phyloP scores from a whole-genome alignment of 2,329 filamentous ascomycete species.

The Penicillium sp. region DNA sequence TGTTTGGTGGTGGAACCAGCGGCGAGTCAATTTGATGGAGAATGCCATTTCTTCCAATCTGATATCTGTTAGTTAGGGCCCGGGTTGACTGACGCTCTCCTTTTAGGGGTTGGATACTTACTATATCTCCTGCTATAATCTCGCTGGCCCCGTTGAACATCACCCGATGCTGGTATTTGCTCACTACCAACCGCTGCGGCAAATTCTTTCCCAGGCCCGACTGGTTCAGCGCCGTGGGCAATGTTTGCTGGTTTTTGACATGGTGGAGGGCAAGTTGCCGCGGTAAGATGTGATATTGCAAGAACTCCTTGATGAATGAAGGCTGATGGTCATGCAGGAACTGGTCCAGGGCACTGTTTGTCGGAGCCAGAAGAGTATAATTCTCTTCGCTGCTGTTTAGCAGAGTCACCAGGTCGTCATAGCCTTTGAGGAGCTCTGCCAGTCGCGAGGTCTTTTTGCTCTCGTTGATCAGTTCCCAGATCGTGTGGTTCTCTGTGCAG shows the following conservation, averaged over 20 bases:
- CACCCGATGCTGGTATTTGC: slow-evolving; percentile 66
- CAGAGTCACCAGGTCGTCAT: slow-evolving; percentile 70
- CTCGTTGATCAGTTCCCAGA: slow-evolving; percentile 78
- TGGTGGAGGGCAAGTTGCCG: slow-evolving; percentile 59
- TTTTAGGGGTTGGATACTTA: slow-evolving; percentile 41
- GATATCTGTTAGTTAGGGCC: neutral
- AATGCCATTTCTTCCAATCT: slow-evolving; percentile 77
- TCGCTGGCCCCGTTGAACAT: slow-evolving; percentile 77
- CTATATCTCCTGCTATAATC: slow-evolving; percentile 71
- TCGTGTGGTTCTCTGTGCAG: slow-evolving; percentile 65
- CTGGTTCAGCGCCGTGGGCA: slow-evolving; percentile 69
- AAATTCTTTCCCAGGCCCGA: slow-evolving; percentile 63
- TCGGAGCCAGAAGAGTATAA: slow-evolving; percentile 81
- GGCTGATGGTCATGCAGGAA: slow-evolving; percentile 56
- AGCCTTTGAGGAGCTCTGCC: slow-evolving; percentile 73
- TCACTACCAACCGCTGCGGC: slow-evolving; percentile 72
- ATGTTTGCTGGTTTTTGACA: slow-evolving; percentile 62
- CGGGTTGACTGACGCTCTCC: neutral
- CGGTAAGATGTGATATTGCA: slow-evolving; percentile 75
- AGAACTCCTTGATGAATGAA: slow-evolving; percentile 69
- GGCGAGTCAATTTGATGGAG: slow-evolving; percentile 77
- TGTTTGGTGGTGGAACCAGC: slow-evolving; percentile 73
- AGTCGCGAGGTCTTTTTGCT: slow-evolving; percentile 79
- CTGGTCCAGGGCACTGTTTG: slow-evolving; percentile 74
- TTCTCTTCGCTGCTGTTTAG: slow-evolving; percentile 77